phyloP scores from a whole-genome alignment of 208 protist genomes.

The Trypanosoma theileri region DNA sequence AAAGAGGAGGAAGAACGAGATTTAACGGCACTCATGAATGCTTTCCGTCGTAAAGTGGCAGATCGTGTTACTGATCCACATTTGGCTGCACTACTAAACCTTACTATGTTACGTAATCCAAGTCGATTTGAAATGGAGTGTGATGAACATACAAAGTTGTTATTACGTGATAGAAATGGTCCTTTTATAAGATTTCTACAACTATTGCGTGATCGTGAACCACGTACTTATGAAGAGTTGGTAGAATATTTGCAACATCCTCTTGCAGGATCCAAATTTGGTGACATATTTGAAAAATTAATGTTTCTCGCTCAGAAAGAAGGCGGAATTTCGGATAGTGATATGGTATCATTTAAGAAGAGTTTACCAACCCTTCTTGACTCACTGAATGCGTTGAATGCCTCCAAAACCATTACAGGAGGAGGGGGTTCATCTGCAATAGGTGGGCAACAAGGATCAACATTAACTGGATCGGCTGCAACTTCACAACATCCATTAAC shows the following conservation, averaged over 20 bases:
- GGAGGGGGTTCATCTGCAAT: background rate
- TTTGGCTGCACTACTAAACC: slow-evolving; percentile 57
- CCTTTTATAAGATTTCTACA: slow-evolving; percentile 77
- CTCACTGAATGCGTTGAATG: slow-evolving; percentile 5
- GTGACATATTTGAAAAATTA: slow-evolving; percentile 47
- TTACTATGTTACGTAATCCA: slow-evolving; percentile 72
- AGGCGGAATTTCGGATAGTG: slow-evolving; percentile 33
- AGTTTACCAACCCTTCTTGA: slow-evolving; percentile 49
- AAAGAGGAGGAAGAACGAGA: slow-evolving; percentile 81
- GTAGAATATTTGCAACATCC: slow-evolving; percentile 67
- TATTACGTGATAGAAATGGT: slow-evolving; percentile 59
- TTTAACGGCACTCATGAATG: slow-evolving; percentile 69
- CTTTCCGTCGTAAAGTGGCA: slow-evolving; percentile 62
- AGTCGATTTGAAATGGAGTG: slow-evolving; percentile 69
- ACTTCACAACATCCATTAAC: background rate
- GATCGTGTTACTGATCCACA: slow-evolving; percentile 61
- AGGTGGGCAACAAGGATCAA: background rate
- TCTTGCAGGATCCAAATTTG: slow-evolving; percentile 20
- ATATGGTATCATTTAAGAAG: slow-evolving; percentile 56
- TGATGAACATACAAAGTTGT: slow-evolving; percentile 49
- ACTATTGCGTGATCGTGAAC: slow-evolving; percentile 46
- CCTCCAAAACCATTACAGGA: background rate
- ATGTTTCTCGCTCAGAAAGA: slow-evolving; percentile 52
- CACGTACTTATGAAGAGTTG: slow-evolving; percentile 60
- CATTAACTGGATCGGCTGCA: background rate